phyloP scores from a whole-genome alignment of 371 early-diverging fungal species.

The Lichtheimia ramosa region DNA sequence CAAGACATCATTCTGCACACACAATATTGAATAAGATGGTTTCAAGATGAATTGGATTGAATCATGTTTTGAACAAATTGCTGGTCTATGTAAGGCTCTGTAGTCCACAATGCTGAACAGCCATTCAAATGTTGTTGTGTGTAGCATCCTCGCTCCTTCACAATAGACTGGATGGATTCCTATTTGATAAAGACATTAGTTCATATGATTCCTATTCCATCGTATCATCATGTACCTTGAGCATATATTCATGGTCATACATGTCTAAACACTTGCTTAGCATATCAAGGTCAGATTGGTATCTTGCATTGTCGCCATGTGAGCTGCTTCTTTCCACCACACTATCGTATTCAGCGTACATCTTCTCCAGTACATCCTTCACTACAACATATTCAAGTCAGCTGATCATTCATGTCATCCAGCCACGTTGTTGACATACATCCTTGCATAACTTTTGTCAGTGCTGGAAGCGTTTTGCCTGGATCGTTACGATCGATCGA shows the following conservation, averaged over 20 bases:
- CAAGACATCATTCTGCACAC: no score
- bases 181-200: not conserved
- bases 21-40: no score
- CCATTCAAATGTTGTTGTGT: slow-evolving; percentile 7
- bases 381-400: slow-evolving; percentile 3
- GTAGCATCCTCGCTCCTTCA: slow-evolving; percentile 11
- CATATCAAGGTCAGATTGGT: not conserved
- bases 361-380: slow-evolving; percentile 10
- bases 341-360: slow-evolving; percentile 17
- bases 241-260: slow-evolving; percentile 18
- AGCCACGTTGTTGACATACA: not conserved
- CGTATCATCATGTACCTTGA: slow-evolving; percentile 10
- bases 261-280: slow-evolving; percentile 10
- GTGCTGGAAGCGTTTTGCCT: not conserved
- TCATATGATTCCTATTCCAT: no score
- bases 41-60: no score
- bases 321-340: no score
- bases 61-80: no score
- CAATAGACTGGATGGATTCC: slow-evolving; percentile 17
- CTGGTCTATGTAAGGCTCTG: slow-evolving; percentile 5
- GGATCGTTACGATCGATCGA: slow-evolving; percentile 7
- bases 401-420: not conserved
- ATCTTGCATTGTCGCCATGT: not conserved
- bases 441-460: not conserved
- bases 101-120: not conserved